Evolutionary conservation across 2,329 filamentous ascomycete species (phyloP), one percentile per base, ranked within the genome.

Genomic region (Endothia cerciana): DNA sequence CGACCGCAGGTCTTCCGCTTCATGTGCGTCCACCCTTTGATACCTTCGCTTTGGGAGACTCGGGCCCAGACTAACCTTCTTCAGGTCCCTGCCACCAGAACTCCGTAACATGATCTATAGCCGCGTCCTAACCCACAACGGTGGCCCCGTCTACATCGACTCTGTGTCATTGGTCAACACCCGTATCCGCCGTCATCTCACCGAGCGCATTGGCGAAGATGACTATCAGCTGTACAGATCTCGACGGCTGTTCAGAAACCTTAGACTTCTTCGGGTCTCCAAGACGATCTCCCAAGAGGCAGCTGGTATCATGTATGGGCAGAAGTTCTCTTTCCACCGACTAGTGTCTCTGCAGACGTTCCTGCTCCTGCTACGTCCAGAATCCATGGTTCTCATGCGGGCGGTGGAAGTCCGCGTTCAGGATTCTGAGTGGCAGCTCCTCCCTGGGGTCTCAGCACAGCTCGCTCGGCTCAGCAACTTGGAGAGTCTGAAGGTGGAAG

Each of bases 321-420:
- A 62, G 22, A 55, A 17, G n/a, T 62, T 62, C 45, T 1, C 6
- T 1, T 62, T 62, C 45, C 15, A 38, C n/a, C 33, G 47, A 5
- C 45, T 43, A n/a, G 25, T 33, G 30, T 13, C 60, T 30, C 47
- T 62, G 13, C 45, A 62, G 47, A 55, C 36, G 2, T 62, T 62
- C 47, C 60, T 62, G 15, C 60, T 62, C n/a, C 33, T 17, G 33
- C 25, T 53, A 17, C 47, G 60, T 8, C 60, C 60, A 13, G 19
- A 62, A 15, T 41, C 60, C 17, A 33, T 41, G 45, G 13, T 3
- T 41, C 47, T n/a, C 25, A 13, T 62, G 13, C n/a, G n/a, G 19
- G 30, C 49, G 6, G 47, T 62, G 15, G n/a, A 22, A 3, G 33
- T 62, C 19, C 19, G 4, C 2, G 47, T 55, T 10, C 7, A n/a